Base-by-base conservation (phyloP, 768 basidiomycete species). In the Tremella fuciformis region DNA sequence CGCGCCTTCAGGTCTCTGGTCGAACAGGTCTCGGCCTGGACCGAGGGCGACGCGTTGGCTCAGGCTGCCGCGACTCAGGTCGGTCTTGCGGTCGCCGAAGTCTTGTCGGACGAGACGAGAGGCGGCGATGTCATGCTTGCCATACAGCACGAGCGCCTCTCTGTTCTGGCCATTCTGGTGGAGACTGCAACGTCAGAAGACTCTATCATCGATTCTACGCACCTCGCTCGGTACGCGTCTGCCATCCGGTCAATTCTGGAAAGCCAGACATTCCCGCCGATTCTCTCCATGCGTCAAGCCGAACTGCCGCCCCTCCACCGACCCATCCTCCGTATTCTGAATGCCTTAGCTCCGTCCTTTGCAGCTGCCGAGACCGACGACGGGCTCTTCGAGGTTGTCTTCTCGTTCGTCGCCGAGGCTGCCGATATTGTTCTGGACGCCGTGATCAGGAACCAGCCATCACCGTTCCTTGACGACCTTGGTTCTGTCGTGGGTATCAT, bases 91-190 rank as follows among this genome's bases (percentile, higher is more conserved):
- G 81, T 89, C 8, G 88, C 89, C 3, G 82, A 79, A 21, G 82
- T 82, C 46, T 83, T 91, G 25, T 83, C 88, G 0, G 74, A 74
- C 18, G 92, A 93, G 76, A 80, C 77, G 39, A 83, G 90, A 34
- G 80, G 79, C 3, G 92, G 92, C 0, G 87, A 91, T 58, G 87
- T 92, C 83, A 88, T 92, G 84, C 81, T 86, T 0, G 82, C 83
- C 0, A 85, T 92, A 15, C 91, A 97, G 63, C 82, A 84, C 1
- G 83, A 86, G 21, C 82, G 90, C 29, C 78, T 97, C 21, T 82
- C 83, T 2, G 80, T 94, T 1, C 80, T 96, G 1, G 80, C 91
- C 21, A 82, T 86, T 0, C 74, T 93, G 50, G 79, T 91, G n/a
- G 88, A 96, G 65, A 81, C 88, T 2, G 84, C 84, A 0, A 41